Evolutionary conservation across 2,329 filamentous ascomycete species (phyloP).

Genomic region (Aphanoascus verrucosus): DNA sequence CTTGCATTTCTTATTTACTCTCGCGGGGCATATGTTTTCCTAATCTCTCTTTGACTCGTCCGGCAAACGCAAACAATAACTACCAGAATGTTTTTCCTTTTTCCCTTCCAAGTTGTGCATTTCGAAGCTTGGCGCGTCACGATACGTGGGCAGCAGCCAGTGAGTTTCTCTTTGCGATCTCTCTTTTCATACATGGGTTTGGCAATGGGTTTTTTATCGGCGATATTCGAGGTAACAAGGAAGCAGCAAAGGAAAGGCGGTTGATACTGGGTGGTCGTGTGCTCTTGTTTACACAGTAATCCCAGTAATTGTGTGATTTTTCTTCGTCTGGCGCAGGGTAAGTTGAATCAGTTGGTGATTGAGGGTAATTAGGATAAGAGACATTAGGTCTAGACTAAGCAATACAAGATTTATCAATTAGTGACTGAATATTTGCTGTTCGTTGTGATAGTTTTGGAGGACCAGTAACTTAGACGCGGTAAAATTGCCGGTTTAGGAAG

Average conservation of each 20-base stretch:
- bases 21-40: not conserved
- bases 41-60: constrained; percentile 6
- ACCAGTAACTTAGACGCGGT: no score
- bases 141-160: not conserved
- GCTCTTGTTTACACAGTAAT: not conserved
- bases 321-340: not conserved
- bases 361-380: not conserved
- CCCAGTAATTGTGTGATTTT: not conserved
- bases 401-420: not conserved
- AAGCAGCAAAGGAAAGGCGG: not conserved
- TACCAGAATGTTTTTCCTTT: constrained; percentile 8
- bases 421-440: not conserved
- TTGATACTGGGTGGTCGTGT: not conserved
- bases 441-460: not conserved
- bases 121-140: not conserved
- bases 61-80: constrained; percentile 13
- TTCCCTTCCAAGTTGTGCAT: constrained; percentile 10
- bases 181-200: constrained; percentile 6
- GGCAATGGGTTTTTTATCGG: not conserved
- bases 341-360: not conserved
- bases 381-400: not conserved
- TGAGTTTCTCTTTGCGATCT: constrained; percentile 6
- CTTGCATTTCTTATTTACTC: constrained; percentile 2
- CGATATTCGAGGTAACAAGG: not conserved
- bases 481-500: no score